These are phyloP conservation scores for Coniella lustricola DNA, from an alignment of 2,329 filamentous ascomycete species.

Conservation along the genomic window DNA sequence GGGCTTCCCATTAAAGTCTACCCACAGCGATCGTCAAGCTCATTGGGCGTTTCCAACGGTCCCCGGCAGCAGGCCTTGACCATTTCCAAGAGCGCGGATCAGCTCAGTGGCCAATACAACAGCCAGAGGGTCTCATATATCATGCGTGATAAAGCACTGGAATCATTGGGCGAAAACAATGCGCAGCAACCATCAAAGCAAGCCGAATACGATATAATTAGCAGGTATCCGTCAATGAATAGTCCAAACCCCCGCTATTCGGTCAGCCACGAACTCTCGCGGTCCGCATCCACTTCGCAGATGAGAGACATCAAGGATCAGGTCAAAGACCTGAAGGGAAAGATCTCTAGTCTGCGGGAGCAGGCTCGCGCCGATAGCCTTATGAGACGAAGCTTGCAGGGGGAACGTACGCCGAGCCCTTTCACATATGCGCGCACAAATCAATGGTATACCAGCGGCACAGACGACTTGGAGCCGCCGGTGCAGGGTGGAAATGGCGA, in stretches of 20 bases:
- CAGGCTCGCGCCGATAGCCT: slow-evolving; percentile 73
- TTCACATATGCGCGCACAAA: slow-evolving; percentile 64
- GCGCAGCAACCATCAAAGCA: slow-evolving; percentile 18
- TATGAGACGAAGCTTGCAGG: slow-evolving; percentile 69
- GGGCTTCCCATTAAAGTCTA: slow-evolving; percentile 34
- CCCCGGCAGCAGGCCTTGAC: slow-evolving; percentile 44
- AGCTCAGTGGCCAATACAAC: slow-evolving; percentile 26
- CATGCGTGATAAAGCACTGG: slow-evolving; percentile 34
- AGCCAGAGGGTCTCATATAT: slow-evolving; percentile 29
- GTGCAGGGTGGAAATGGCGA: slow-evolving; percentile 15
- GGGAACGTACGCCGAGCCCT: slow-evolving; percentile 67
- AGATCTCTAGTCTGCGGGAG: slow-evolving; percentile 72
- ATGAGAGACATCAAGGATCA: slow-evolving; percentile 72
- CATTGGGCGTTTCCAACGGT: slow-evolving; percentile 51
- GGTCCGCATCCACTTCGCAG: slow-evolving; percentile 66
- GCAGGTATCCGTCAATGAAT: slow-evolving; percentile 30
- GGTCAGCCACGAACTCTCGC: slow-evolving; percentile 44
- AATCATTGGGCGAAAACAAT: slow-evolving; percentile 49
- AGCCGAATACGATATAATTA: not conserved
- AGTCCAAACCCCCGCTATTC: slow-evolving; percentile 39
- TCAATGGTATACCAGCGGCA: slow-evolving; percentile 37
- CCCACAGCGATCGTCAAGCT: slow-evolving; percentile 56
- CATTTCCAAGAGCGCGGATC: slow-evolving; percentile 37
- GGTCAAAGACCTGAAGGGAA: slow-evolving; percentile 77
- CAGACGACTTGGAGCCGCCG: slow-evolving; percentile 7